A percentile compares a stretch with the other conserved stretches of the same genome.
phyloP scores from a whole-genome alignment of 495 filamentous ascomycete species.

The Aspergillus steynii region DNA sequence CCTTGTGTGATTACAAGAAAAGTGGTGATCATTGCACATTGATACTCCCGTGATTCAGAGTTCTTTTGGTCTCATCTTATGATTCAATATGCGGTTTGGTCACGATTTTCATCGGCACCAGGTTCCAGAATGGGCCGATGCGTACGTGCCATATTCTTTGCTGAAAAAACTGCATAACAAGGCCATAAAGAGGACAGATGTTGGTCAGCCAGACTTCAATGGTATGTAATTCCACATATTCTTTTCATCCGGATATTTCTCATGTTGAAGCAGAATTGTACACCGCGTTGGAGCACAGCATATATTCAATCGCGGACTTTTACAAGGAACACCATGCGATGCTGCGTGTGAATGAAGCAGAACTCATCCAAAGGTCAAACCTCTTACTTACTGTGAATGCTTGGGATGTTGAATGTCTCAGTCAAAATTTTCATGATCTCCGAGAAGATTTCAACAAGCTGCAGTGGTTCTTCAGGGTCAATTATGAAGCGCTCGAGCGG shows the following conservation, averaged over 20 bases:
- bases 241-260: background rate
- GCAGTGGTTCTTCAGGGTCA: too few relatives aligned
- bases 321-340: constrained; percentile 2
- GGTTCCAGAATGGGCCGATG: constrained; percentile 24
- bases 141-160: constrained; percentile 25
- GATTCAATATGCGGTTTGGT: constrained; percentile 19
- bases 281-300: background rate
- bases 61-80: too few relatives aligned
- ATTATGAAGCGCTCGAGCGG: too few relatives aligned
- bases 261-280: background rate
- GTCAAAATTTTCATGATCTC: too few relatives aligned
- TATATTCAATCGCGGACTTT: background rate
- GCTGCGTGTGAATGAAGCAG: background rate
- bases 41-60: too few relatives aligned
- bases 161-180: constrained; percentile 19
- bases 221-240: background rate
- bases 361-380: background rate
- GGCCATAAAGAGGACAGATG: constrained; percentile 2
- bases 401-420: too few relatives aligned
- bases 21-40: too few relatives aligned
- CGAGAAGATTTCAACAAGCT: too few relatives aligned
- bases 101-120: constrained; percentile 18
- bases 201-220: background rate
- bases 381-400: constrained; percentile 4
- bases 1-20: too few relatives aligned